Evolutionary conservation across 2,329 filamentous ascomycete genomes (phyloP).

Genomic region (Metarhizium album): DNA sequence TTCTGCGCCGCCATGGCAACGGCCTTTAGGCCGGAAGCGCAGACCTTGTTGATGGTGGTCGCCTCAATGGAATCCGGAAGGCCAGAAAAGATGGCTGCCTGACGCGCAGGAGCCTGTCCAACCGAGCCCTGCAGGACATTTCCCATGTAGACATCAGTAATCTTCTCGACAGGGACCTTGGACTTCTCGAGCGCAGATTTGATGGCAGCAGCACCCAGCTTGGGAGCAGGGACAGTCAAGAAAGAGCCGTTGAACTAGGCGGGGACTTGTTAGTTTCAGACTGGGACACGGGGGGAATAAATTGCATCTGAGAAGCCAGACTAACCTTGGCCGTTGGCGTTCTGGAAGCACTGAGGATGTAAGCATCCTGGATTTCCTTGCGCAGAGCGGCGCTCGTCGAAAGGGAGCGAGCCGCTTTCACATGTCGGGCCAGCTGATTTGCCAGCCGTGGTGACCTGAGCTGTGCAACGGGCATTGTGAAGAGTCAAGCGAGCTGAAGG

Average conservation of each 20-base stretch:
- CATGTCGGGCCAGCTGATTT: conserved; percentile 27
- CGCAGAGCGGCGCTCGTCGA: conserved; percentile 32
- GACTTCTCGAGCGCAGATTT: conserved; percentile 84
- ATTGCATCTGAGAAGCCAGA: neutral
- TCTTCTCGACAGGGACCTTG: conserved; percentile 65
- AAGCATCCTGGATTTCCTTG: conserved; percentile 76
- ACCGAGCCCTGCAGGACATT: conserved; percentile 79
- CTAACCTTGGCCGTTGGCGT: conserved; percentile 81
- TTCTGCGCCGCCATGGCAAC: conserved; percentile 86
- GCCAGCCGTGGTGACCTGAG: conserved; percentile 23
- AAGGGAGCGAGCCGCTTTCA: conserved; percentile 33
- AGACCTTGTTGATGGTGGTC: conserved; percentile 95
- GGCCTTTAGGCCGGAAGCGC: conserved; percentile 88
- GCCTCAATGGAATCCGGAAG: conserved; percentile 74
- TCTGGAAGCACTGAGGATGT: conserved; percentile 81
- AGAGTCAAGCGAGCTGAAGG: neutral
- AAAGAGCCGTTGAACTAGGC: conserved; percentile 87
- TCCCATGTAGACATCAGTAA: conserved; percentile 94
- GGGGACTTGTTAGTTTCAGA: neutral
- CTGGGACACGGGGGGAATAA: neutral
- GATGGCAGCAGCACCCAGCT: conserved; percentile 83
- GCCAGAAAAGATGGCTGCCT: conserved; percentile 82
- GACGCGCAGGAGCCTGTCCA: conserved; percentile 84
- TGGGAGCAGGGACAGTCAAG: conserved; percentile 69
- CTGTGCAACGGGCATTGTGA: conserved; percentile 21